Percentiles rank a stretch among this genome's conserved stretches.
Conservation (phyloP, 306 rosid genomes). For the Dalbergia cochinchinensis region DNA sequence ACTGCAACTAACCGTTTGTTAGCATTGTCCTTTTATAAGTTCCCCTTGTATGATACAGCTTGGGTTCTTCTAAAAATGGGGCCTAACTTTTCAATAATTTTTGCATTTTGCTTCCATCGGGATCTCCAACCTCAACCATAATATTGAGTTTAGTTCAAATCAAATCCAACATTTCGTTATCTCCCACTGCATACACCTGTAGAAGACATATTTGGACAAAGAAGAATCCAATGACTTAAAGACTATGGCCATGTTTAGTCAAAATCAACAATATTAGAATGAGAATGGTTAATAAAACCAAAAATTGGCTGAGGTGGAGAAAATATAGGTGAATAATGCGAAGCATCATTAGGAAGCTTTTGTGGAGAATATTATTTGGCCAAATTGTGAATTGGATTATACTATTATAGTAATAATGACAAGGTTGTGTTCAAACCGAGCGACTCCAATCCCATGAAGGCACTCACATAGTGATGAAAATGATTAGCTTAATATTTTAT, state of each 20-base stretch:
- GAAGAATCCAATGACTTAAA: slow-evolving; percentile 47
- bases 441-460: slow-evolving; percentile 66
- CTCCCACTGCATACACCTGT: not conserved
- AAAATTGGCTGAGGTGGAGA: slow-evolving; percentile 44
- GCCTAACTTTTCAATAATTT: not conserved
- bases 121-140: not conserved
- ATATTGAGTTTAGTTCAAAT: slow-evolving; percentile 33
- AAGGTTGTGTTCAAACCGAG: slow-evolving; percentile 58
- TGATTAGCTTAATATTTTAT: slow-evolving; percentile 71
- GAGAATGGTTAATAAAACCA: slow-evolving; percentile 3
- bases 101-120: slow-evolving; percentile 10
- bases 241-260: slow-evolving; percentile 41
- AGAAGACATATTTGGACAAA: slow-evolving; percentile 20
- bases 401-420: slow-evolving; percentile 43
- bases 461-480: slow-evolving; percentile 58
- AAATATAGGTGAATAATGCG: slow-evolving; percentile 43
- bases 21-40: not conserved
- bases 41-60: slow-evolving; percentile 1
- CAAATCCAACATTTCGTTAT: slow-evolving; percentile 11
- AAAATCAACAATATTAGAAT: slow-evolving; percentile 18
- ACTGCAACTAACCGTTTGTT: no score
- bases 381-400: slow-evolving; percentile 28
- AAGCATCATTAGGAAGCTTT: slow-evolving; percentile 46
- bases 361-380: slow-evolving; percentile 33
- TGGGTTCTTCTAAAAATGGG: not conserved